phyloP scores from a whole-genome alignment of 305 asterid species.

The Fraxinus velutina region DNA sequence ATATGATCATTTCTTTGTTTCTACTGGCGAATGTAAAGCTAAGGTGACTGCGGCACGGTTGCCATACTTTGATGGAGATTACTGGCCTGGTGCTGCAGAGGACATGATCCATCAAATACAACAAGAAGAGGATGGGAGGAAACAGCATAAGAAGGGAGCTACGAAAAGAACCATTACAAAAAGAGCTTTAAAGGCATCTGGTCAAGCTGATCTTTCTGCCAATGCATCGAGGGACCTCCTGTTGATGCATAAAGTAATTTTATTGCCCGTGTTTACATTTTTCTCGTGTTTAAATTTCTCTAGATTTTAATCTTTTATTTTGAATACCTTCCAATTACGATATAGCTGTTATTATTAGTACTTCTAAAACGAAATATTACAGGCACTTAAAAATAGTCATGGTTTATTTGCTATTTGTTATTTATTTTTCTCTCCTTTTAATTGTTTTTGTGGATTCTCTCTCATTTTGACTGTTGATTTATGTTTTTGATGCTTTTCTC shows the following conservation, averaged over 20 bases:
- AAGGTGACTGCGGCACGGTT: constrained; percentile 92
- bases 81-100: constrained; percentile 99
- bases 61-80: constrained; percentile 98
- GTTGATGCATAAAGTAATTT: constrained; percentile 85
- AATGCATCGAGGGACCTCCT: constrained; percentile 84
- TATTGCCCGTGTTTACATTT: not conserved
- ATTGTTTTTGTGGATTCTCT: not conserved
- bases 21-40: constrained; percentile 82
- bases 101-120: constrained; percentile 83
- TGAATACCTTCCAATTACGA: not conserved
- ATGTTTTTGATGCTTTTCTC: not conserved
- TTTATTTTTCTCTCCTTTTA: not conserved
- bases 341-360: not conserved
- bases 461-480: constrained; percentile 1
- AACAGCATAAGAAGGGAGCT: constrained; percentile 72
- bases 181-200: constrained; percentile 88
- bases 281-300: constrained; percentile 11
- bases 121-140: constrained; percentile 93
- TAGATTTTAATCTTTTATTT: not conserved
- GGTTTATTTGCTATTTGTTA: not conserved
- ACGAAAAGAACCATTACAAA: constrained; percentile 67
- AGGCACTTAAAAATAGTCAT: not conserved
- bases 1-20: constrained; percentile 82
- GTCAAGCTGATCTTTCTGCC: constrained; percentile 86
- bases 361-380: not conserved